phyloP scores from a whole-genome alignment of 2,329 filamentous ascomycete genomes.

The Lecanosticta acicola region DNA sequence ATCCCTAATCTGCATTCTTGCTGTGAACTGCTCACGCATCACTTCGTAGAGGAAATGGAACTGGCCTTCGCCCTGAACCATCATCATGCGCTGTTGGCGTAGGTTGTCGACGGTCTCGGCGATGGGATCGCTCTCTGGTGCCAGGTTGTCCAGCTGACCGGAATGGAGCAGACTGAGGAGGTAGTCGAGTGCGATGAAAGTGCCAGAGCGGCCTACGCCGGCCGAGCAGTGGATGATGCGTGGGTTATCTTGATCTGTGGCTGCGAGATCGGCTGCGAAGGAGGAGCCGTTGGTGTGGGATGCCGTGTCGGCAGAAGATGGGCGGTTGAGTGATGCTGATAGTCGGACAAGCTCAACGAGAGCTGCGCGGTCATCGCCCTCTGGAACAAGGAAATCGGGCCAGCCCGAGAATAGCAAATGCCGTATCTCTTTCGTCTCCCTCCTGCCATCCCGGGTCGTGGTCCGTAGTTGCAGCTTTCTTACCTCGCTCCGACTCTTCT shows the following conservation, averaged over 20 bases:
- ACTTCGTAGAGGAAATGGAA: constrained; percentile 86
- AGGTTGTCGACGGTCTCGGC: constrained; percentile 73
- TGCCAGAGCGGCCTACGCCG: constrained; percentile 88
- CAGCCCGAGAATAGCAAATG: constrained; percentile 82
- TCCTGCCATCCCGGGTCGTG: constrained; percentile 29
- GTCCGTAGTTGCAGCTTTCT: constrained; percentile 59
- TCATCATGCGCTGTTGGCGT: constrained; percentile 81
- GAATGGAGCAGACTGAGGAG: constrained; percentile 74
- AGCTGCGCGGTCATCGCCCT: constrained; percentile 58
- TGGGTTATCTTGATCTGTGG: constrained; percentile 50
- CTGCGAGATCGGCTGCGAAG: constrained; percentile 27
- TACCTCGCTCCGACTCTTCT: constrained; percentile 58
- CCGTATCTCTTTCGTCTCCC: constrained; percentile 62
- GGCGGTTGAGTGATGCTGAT: constrained; percentile 52
- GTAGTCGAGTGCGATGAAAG: constrained; percentile 94
- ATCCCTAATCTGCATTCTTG: constrained; percentile 1
- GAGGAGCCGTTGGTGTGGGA: constrained; percentile 15
- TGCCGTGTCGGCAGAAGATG: constrained; percentile 18
- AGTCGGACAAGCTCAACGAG: constrained; percentile 66
- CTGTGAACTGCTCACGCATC: constrained; percentile 58
- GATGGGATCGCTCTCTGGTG: constrained; percentile 59
- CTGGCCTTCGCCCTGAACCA: constrained; percentile 88
- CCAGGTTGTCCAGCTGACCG: constrained; percentile 55
- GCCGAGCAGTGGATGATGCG: constrained; percentile 71
- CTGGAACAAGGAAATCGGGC: constrained; percentile 85